Percentiles rank a stretch among this genome's conserved stretches.
These are phyloP conservation scores for Lophiostoma macrostomum DNA, from an alignment of 495 filamentous ascomycete genomes.

Conservation along the genomic window DNA sequence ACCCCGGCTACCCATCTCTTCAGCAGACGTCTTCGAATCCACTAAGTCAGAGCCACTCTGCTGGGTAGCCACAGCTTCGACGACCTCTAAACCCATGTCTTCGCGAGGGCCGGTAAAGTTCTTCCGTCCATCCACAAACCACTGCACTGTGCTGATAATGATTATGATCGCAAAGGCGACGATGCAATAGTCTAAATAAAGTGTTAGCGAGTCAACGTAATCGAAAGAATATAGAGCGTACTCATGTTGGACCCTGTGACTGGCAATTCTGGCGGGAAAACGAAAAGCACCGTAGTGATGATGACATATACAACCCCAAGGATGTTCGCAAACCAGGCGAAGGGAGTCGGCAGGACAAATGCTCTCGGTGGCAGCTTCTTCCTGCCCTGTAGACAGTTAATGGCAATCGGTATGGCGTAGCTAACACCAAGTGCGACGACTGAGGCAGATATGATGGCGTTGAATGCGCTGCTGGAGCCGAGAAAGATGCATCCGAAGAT, in stretches of 20 bases:
- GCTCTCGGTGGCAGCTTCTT: slow-evolving; percentile 60
- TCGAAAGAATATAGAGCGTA: slow-evolving; percentile 38
- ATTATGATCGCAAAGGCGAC: slow-evolving; percentile 68
- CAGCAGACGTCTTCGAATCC: neutral
- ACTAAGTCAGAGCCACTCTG: neutral
- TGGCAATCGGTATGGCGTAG: slow-evolving; percentile 68
- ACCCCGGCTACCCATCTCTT: neutral
- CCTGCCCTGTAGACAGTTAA: slow-evolving; percentile 64
- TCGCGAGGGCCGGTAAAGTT: slow-evolving; percentile 64
- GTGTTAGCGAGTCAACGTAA: neutral
- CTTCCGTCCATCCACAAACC: slow-evolving; percentile 70
- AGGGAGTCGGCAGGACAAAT: slow-evolving; percentile 55
- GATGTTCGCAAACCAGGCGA: slow-evolving; percentile 64
- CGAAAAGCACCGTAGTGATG: slow-evolving; percentile 70
- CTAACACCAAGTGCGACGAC: slow-evolving; percentile 69
- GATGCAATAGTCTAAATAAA: slow-evolving; percentile 55
- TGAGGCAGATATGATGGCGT: slow-evolving; percentile 67
- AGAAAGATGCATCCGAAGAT: slow-evolving; percentile 74
- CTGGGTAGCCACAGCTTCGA: slow-evolving; percentile 24
- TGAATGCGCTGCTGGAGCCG: slow-evolving; percentile 64
- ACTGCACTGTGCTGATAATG: slow-evolving; percentile 62
- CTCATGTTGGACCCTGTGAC: slow-evolving; percentile 71
- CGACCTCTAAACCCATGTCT: slow-evolving; percentile 37
- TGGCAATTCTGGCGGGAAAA: slow-evolving; percentile 68
- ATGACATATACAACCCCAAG: slow-evolving; percentile 63